Evolutionary conservation across 176 grass and related monocot genomes (phyloP), one percentile per base, ranked within the genome.

Genomic region (Tuctoria greenei): DNA sequence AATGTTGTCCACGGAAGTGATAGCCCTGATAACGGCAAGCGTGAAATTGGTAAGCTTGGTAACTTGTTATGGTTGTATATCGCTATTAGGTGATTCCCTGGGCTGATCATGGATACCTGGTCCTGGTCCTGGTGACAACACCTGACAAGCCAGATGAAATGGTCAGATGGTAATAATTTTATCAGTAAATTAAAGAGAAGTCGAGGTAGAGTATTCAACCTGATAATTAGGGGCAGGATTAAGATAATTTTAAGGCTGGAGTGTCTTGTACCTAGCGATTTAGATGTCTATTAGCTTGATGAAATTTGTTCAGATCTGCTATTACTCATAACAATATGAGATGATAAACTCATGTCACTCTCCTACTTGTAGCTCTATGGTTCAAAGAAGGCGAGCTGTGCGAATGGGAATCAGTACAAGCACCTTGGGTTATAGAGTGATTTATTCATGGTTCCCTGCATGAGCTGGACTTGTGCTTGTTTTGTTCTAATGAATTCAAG

Each of bases 1-100:
- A 98, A 98, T 80, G 82, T 94, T 90, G 82, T 98, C 27, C 95
- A 98, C 16, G 95, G 91, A 92, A 98, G 95, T 80, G 91, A 98
- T 73, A 94, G 95, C 64, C 87, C 87, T 86, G 95, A 95, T 66
- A 98, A 94, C 11, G 91, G 91, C 67, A 89, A 84, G 25, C 91
- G 95, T 49, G 91, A 98, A 85, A 84, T 94, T 13, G 72, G 91
- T 98, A 86, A 82, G 79, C 72, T 72, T 27, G n/a, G 10, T 26
- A 58, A 58, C 23, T 25, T 26, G 4, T 25, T 58, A 12, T 58
- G 55, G 3, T 23, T 3, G 4, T 58, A 58, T 58, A 23, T 58
- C 26, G n/a, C n/a, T 56, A 23, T 56, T 56, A 56, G 8, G 52
- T 56, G 52, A 56, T 56, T 56, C n/a, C 50, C 50, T 52, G 17